Conservation (phyloP, 345 rosid genomes). For the Punica granatum region DNA sequence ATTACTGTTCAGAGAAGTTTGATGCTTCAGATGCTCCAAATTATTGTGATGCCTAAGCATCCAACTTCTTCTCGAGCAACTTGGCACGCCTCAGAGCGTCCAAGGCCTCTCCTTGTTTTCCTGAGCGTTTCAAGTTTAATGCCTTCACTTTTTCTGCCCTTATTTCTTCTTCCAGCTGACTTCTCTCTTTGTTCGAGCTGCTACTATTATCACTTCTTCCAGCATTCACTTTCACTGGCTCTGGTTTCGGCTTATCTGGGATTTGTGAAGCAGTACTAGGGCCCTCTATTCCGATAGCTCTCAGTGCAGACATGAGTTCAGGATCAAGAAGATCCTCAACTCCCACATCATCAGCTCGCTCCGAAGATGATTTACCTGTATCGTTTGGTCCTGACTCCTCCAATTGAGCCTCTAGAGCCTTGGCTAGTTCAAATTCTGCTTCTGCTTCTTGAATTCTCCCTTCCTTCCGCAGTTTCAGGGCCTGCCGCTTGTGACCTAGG, state of each 20-base stretch:
- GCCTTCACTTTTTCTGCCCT: conserved; percentile 79
- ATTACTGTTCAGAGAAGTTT: background rate
- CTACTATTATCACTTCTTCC: conserved; percentile 21
- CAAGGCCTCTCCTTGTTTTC: conserved; percentile 87
- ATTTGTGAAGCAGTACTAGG: conserved; percentile 15
- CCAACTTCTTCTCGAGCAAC: conserved; percentile 63
- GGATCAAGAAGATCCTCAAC: conserved; percentile 94
- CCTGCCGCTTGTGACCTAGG: conserved; percentile 74
- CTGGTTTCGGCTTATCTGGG: conserved; percentile 24
- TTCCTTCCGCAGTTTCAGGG: conserved; percentile 78
- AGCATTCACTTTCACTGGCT: conserved; percentile 19
- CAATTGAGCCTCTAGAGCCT: conserved; percentile 76
- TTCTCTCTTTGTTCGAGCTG: conserved; percentile 37
- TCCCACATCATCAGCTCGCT: conserved; percentile 34
- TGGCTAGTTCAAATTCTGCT: conserved; percentile 83
- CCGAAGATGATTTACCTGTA: conserved; percentile 27
- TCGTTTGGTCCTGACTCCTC: conserved; percentile 47
- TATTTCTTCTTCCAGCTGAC: conserved; percentile 60
- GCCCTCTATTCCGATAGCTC: conserved; percentile 62
- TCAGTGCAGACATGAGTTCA: conserved; percentile 74
- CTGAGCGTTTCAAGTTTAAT: conserved; percentile 60
- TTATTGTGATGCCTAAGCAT: conserved; percentile 29
- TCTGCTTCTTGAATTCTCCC: conserved; percentile 82
- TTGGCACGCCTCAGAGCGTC: conserved; percentile 80
- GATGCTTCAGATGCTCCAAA: background rate